Evolutionary conservation across 2,329 filamentous ascomycete genomes (phyloP).

Genomic region (Mycosphaerella sp.): DNA sequence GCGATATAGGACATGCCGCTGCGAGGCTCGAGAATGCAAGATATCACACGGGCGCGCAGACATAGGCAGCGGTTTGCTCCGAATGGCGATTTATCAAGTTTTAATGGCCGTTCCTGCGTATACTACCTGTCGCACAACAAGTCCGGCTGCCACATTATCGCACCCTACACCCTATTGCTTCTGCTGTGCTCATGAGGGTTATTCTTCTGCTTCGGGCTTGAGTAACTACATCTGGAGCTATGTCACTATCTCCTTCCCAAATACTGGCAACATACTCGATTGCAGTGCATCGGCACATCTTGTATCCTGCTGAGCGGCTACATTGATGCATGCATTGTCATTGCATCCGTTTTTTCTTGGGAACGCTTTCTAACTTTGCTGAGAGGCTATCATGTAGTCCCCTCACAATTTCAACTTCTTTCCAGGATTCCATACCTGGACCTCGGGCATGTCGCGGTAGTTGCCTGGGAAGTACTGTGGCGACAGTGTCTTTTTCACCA

Average conservation of each 20-base stretch:
- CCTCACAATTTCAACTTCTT: slow-evolving; percentile 20
- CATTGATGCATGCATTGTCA: too few relatives aligned
- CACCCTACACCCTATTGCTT: neutral
- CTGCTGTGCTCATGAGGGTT: neutral
- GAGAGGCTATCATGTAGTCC: neutral
- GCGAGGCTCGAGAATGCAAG: neutral
- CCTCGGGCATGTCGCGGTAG: slow-evolving; percentile 20
- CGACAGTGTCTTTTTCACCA: slow-evolving; percentile 43
- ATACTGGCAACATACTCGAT: too few relatives aligned
- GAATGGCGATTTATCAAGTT: neutral
- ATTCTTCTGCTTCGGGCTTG: neutral
- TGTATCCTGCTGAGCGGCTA: too few relatives aligned
- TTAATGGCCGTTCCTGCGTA: neutral
- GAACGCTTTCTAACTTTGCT: too few relatives aligned
- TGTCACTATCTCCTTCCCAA: too few relatives aligned
- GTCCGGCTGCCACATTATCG: neutral
- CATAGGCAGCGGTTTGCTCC: neutral
- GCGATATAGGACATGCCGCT: neutral
- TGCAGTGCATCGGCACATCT: too few relatives aligned
- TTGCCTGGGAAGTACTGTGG: slow-evolving; percentile 30
- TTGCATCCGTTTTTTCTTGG: too few relatives aligned
- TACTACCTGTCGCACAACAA: neutral
- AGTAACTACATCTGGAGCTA: too few relatives aligned
- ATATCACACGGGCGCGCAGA: neutral
- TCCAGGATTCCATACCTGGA: slow-evolving; percentile 27